Conservation (phyloP, 768 basidiomycete genomes). For the Guyanaporus albipodus region DNA sequence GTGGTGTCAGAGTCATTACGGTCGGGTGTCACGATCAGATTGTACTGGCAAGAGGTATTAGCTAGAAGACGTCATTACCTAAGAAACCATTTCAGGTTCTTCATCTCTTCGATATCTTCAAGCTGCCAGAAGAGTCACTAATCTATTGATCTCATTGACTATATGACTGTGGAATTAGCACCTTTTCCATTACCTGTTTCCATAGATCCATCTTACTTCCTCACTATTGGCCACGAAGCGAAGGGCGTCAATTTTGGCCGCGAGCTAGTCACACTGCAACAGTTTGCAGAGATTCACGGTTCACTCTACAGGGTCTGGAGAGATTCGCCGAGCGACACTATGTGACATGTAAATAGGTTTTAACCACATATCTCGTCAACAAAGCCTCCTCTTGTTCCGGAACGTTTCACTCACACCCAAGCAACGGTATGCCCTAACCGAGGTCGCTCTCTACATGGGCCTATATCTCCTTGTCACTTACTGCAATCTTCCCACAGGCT, state of each 20-base stretch:
- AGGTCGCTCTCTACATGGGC: slow-evolving; percentile 41
- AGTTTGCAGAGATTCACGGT: slow-evolving; percentile 63
- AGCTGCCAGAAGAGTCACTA: no score
- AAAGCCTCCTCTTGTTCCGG: slow-evolving; percentile 71
- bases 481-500: slow-evolving; percentile 50
- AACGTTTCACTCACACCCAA: slow-evolving; percentile 58
- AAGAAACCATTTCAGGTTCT: no score
- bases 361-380: slow-evolving; percentile 43
- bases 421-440: slow-evolving; percentile 50
- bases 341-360: not conserved
- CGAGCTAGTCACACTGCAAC: slow-evolving; percentile 48
- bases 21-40: no score
- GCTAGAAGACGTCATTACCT: no score
- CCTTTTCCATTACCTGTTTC: slow-evolving; percentile 72
- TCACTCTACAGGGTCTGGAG: slow-evolving; percentile 56
- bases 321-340: no score
- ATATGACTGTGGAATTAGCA: slow-evolving; percentile 64
- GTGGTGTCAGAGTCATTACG: no score
- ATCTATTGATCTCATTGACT: no score
- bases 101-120: no score
- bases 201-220: slow-evolving; percentile 61
- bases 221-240: slow-evolving; percentile 72
- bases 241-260: slow-evolving; percentile 69
- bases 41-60: no score
- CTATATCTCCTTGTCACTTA: not conserved